Base-by-base conservation (phyloP, 2,329 filamentous ascomycete genomes). In the Fusarium vanettenii region DNA sequence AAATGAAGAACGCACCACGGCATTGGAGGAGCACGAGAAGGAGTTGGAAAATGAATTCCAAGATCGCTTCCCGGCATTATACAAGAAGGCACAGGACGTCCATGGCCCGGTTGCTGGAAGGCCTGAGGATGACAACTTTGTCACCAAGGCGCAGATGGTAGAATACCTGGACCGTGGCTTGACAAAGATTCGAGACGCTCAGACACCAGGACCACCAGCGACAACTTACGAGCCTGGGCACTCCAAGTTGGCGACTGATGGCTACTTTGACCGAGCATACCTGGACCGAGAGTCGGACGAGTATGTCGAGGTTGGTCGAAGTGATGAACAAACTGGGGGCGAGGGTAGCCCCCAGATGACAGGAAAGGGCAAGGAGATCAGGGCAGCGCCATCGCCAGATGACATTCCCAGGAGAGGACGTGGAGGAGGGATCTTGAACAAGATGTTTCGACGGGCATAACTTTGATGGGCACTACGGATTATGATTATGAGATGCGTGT, bases 11-110 rank as follows among this genome's bases (percentile, higher is more conserved):
- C 84, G 86, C 27, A 78, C 80, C 18, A 81, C 82, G 16, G 84
- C 82, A 6, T 81, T 87, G 18, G 81, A 84, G 33, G 81, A 84
- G 64, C 85, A 86, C 57, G 88, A 90, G 76, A 83, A 82, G 48
- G 82, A 85, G 31, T 82, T 90, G 2, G 88, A 89, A 75, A 79
- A 80, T 1, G 87, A 89, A 66, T 87, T 90, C 64, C 82, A 85
- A 71, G 75, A 79, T 25, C 81, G 82, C 16, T 85, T 87, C 70
- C 85, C 87, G 9, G 82, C 84, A 13, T 80, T 90, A 6, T 86
- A 86, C 76, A 81, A 79, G 48, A 88, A 88, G 70, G 84, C 82
- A 1, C 81, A 83, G 66, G 83, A 85, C 2, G 79, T 85, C 10
- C 78, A 80, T 29, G 77, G 77, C 59, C 61, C 74, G 27, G 61